Evolutionary conservation across 306 rosid species (phyloP), one percentile per base, ranked within the genome.

Genomic region (Adenanthera pavonina): DNA sequence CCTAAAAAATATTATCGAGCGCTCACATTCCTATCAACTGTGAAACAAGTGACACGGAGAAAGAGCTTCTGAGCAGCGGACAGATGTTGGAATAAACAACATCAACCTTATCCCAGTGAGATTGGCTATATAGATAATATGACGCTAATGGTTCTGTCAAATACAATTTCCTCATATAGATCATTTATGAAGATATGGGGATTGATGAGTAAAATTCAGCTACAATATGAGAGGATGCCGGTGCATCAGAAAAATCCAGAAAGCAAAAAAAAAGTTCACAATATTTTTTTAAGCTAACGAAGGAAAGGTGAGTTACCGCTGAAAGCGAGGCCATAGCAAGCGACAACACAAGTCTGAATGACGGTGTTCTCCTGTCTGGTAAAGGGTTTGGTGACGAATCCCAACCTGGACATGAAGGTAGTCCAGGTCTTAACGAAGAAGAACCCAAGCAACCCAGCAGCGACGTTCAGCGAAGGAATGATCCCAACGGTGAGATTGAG

Each of bases 291-390:
- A 30, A 60, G 67, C 74, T 9, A 62, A 5, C 11, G 25, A 53
- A 17, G 13, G 60, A 40, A 80, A 25, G 20, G 7, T 40, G 73
- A 68, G 35, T 49, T 90, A 94, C 98, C 99, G 71, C 99, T 92
- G 54, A 89, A 91, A n/a, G 98, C 96, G 82, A 95, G 99, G 80
- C 97, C 98, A 82, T 93, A 95, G 85, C 99, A 93, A 86, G 99
- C 98, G 46, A 95, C 99, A 77, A 95, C 97, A 83, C 99, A 93
- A 4, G 99, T 95, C 90, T 95, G 99, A 67, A 95, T 95, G 72
- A 92, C 99, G 46, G 99, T 93, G 85, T 95, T 93, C 94, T 92
- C 99, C 81, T 95, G 98, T 67, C 88, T 80, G 38, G 99, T 92
- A 52, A 95, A 95, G 36, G 97, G 98, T 51, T 77, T 68, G 16